Base-by-base conservation (phyloP, 2,329 filamentous ascomycete species). In the Dendryphion nanum region DNA sequence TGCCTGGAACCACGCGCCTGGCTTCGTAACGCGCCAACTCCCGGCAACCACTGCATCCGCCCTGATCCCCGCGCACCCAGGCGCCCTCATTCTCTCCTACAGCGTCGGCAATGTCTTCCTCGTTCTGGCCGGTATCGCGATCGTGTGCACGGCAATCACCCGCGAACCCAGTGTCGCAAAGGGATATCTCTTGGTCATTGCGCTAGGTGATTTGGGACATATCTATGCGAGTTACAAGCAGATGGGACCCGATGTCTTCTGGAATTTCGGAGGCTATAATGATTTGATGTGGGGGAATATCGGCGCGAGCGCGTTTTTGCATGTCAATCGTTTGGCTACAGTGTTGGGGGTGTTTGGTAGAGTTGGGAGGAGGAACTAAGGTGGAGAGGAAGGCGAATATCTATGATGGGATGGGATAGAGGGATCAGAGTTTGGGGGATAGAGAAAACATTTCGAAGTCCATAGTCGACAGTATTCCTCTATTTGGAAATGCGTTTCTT, bases 271-370 rank as follows among this genome's bases (percentile, higher is more conserved):
- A 8, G 35, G 29, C 14, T 43, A 33, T 16, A 43, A 46, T 30
- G 36, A 40, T 18, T 29, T 36, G 30, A 36, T 61, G 53, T 51
- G 50, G 46, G 55, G 55, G 15, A 60, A 59, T 44, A 51, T 60
- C 34, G 49, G 42, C 1, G 18, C 47, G 6, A 59, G 45, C 15
- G 42, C 44, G 5, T 53, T 60, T 33, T 38, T 60, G 42, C 46
- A 48, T 38, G 42, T 50, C 3, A 59, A 53, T 33, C 37, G 57
- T 2, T 6, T 49, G 12, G 41, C 42, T 13, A 59, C 55, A 23
- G 10, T 60, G 8, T 13, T 45, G 20, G 53, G 53, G 1, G 30
- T 51, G 19, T 59, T 57, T 47, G 57, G 55, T 13, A 41, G 40
- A 35, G 20, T 50, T n/a, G 42, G 49, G 14, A 14, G 40, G 30